Conservation (phyloP, 202 grass and related monocot genomes). For the Alloteropsis angusta region DNA sequence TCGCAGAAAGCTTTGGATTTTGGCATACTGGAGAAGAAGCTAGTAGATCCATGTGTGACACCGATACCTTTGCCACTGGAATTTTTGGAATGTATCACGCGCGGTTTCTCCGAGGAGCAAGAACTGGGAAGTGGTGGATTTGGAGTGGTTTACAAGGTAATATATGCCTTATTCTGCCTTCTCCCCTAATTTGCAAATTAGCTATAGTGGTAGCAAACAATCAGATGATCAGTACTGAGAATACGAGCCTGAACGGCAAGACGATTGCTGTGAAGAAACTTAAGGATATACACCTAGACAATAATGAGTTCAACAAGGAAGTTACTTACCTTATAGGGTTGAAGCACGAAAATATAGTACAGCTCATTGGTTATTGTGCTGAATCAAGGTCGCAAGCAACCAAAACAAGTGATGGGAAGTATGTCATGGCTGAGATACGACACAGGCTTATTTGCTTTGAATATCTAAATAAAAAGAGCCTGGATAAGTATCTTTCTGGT, state of each 20-base stretch:
- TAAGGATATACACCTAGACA: too few species aligned
- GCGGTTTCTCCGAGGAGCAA: neutral
- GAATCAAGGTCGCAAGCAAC: neutral
- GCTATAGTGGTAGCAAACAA: too few species aligned
- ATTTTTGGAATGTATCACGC: neutral
- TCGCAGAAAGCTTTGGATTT: too few species aligned
- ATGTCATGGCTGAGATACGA: neutral
- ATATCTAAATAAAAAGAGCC: neutral
- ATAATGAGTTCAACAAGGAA: neutral
- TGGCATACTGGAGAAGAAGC: neutral
- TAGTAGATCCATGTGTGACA: neutral
- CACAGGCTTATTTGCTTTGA: neutral
- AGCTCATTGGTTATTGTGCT: neutral
- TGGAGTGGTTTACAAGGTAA: constrained; percentile 1
- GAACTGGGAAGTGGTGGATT: neutral
- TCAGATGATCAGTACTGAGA: too few species aligned
- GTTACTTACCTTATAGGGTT: neutral
- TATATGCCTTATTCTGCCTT: neutral
- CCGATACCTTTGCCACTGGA: neutral
- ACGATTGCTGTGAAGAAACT: neutral
- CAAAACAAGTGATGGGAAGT: neutral
- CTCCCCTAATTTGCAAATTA: neutral
- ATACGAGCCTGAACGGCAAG: neutral
- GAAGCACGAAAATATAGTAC: neutral
- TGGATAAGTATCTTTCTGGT: neutral